phyloP scores from a whole-genome alignment of 208 protist species.

The Leishmania guyanensis region DNA sequence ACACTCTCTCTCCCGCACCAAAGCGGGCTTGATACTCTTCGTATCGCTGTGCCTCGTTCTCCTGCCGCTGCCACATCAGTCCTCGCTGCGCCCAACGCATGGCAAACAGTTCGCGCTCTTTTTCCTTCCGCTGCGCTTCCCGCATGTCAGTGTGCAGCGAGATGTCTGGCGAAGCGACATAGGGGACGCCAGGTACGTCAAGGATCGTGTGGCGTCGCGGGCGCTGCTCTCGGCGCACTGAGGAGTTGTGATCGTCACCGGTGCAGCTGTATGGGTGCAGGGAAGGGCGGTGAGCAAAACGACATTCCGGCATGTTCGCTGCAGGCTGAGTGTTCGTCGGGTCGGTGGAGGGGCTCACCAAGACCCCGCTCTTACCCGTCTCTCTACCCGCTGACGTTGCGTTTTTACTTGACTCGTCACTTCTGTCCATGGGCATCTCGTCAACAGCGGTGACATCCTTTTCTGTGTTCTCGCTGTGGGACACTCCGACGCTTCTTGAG shows the following conservation, averaged over 20 bases:
- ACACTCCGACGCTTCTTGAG: neutral
- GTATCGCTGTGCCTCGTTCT: constrained; percentile 27
- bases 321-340: neutral
- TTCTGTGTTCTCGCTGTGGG: no score
- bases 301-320: neutral
- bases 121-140: constrained; percentile 19
- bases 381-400: neutral
- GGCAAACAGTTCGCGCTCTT: constrained; percentile 18
- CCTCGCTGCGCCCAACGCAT: constrained; percentile 36
- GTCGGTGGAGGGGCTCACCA: neutral
- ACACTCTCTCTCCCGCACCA: neutral
- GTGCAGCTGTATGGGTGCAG: neutral
- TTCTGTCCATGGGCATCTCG: neutral
- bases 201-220: constrained; percentile 25
- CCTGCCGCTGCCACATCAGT: constrained; percentile 30
- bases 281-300: constrained; percentile 10
- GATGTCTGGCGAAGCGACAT: constrained; percentile 31
- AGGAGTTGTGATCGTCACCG: neutral
- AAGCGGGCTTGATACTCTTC: constrained; percentile 4
- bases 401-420: neutral
- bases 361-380: no score
- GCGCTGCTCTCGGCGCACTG: neutral
- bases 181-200: constrained; percentile 28
- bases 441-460: neutral
- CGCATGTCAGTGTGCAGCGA: constrained; percentile 20